Base-by-base conservation (phyloP, 768 basidiomycete species). In the Cyathus striatus region DNA sequence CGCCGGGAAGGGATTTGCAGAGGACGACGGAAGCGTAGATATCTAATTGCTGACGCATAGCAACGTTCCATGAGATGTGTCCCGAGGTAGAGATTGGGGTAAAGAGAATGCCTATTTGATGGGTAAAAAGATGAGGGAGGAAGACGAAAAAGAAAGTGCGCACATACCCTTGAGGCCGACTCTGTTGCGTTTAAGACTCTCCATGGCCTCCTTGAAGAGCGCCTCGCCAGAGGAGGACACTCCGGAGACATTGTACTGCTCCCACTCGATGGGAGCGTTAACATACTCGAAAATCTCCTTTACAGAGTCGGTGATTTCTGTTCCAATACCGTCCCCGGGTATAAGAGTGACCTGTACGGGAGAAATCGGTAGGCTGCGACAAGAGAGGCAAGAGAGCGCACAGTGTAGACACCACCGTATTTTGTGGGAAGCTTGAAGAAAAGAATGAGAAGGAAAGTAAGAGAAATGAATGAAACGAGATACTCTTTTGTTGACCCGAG, bases 1-100 rank as follows among this genome's bases (percentile, higher is more conserved):
- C 83, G 41, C 96, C 96, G 10, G 92, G 90, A 40, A 98, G 81
- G 36, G 95, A 92, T 69, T 98, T 98, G 84, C 95, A 98, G 41
- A 98, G 78, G 41, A 97, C 93, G 54, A 98, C 89, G 7, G 95
- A 97, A 18, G 96, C 96, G 65, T 97, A 99, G 54, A 99, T 98
- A 65, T 99, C 96, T 50, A 99, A 87, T 61, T 95, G 90, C 63
- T 98, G 95, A 52, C 96, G 88, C 93, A 99, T 98, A 49, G 96
- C 96, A 46, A 99, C 96, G 62, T 99, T 99, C 96, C 96, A 99
- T 46, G 96, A 98, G 51, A 95, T 92, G 66, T 99, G 96, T 2
- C 92, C 94, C 16, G 83, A 83, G 65, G 90, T 87, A 41, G 95
- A 97, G 54, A 95, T 91, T 51, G 94, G 95, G 34, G 96, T 99